Evolutionary conservation across 2,329 filamentous ascomycete species (phyloP), one percentile per base, ranked within the genome.

Genomic region (Fusarium anthophilum): DNA sequence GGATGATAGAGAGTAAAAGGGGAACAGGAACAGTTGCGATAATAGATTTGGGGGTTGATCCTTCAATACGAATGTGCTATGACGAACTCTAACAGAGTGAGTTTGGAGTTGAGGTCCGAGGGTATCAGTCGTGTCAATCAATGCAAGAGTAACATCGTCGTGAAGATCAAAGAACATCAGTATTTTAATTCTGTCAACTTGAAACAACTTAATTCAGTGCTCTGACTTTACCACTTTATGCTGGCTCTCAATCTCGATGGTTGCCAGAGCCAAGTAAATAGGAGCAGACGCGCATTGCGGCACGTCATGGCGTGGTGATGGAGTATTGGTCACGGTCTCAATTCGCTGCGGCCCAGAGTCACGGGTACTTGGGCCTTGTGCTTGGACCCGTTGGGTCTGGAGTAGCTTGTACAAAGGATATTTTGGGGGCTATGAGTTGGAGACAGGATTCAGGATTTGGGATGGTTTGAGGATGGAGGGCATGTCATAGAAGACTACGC

Each of bases 381-480:
- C 6, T 28, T 6, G n/a, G 8, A 3, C n/a, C 39, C 28, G 15
- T 18, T 11, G 20, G 11, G 8, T 69, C 50, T 14, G 65, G 64
- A 43, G 58, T 70, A 70, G 9, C 66, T 28, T 44, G 30, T 70
- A 65, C 67, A 47, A 35, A 22, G 2, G 6, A 15, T 6, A 37
- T 20, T 43, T 32, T 45, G 28, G 54, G 55, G 66, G 48, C 66
- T 60, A 35, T 39, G 41, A 37, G 38, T 44, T 53, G 59, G 60
- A 66, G 57, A 39, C 66, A 70, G 30, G 65, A 69, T 68, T 68
- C 55, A 43, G 35, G 56, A 56, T 63, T 56, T 51, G 38, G 47
- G 48, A 20, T 39, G n/a, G 30, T 28, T 22, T 41, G 30, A 44
- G 50, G 38, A 63, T 64, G 62, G 44, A 63, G 38, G 32, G 48